These are phyloP conservation scores for Tagetes patula DNA, from an alignment of 129 eudicot genomes.

Conservation along the genomic window DNA sequence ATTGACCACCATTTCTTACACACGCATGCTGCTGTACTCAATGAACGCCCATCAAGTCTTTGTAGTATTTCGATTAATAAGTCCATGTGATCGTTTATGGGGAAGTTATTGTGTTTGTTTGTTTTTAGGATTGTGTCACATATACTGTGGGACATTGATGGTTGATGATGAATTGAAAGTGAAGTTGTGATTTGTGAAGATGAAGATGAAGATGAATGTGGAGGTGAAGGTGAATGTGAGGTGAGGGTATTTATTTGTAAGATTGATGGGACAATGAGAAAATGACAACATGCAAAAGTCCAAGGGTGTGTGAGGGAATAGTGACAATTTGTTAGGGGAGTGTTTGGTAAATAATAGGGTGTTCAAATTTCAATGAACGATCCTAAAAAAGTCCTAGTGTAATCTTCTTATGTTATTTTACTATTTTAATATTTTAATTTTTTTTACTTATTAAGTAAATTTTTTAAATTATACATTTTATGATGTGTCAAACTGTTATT, in stretches of 20 bases:
- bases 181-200: neutral
- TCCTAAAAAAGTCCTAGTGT: too few relatives aligned
- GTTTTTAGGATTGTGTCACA: neutral
- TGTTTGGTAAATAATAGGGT: neutral
- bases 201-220: too few relatives aligned
- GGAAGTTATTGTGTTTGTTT: slow-evolving; percentile 17
- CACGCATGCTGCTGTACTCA: slow-evolving; percentile 66
- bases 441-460: neutral
- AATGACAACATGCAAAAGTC: slow-evolving; percentile 43
- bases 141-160: slow-evolving; percentile 28
- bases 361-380: neutral
- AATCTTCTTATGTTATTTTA: too few relatives aligned
- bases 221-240: neutral
- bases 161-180: neutral
- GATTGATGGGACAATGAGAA: slow-evolving; percentile 20
- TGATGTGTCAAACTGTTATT: too few relatives aligned
- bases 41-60: slow-evolving; percentile 68
- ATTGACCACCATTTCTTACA: slow-evolving; percentile 73
- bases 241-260: slow-evolving; percentile 15
- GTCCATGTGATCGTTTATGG: slow-evolving; percentile 71
- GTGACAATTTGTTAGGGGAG: slow-evolving; percentile 14
- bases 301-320: slow-evolving; percentile 36
- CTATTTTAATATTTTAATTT: neutral
- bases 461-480: too few relatives aligned
- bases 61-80: slow-evolving; percentile 63